A percentile compares a stretch with the other conserved stretches of the same genome.
phyloP scores from a whole-genome alignment of 2,329 filamentous ascomycete species.

The Ambrosiella beaveri region DNA sequence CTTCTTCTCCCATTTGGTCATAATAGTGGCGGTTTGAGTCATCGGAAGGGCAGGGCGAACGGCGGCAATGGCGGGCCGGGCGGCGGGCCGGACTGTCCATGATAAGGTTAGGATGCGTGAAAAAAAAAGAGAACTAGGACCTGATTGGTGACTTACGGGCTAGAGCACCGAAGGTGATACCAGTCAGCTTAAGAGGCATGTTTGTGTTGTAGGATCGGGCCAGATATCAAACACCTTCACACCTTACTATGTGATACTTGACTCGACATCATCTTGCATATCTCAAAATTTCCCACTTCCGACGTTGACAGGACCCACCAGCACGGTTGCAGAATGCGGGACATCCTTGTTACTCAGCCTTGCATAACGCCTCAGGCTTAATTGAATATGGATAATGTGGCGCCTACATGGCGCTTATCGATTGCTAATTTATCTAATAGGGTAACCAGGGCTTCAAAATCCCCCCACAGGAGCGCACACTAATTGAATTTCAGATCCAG shows the following conservation, averaged over 20 bases:
- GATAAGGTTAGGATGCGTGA: conserved; percentile 5
- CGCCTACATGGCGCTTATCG: background rate
- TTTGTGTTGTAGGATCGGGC: conserved; percentile 16
- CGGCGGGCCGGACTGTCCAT: conserved; percentile 45
- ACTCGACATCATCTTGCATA: conserved; percentile 3
- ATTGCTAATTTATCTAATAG: conserved; percentile 5
- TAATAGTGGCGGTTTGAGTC: conserved; percentile 45
- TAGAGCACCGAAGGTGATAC: conserved; percentile 39
- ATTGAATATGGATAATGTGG: background rate
- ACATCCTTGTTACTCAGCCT: conserved; percentile 8
- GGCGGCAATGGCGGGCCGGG: conserved; percentile 27
- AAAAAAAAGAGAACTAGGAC: conserved; percentile 15
- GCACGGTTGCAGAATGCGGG: conserved; percentile 9
- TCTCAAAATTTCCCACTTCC: conserved; percentile 13
- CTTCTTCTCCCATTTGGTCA: conserved; percentile 43
- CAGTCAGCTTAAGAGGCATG: conserved; percentile 53
- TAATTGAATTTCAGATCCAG: conserved; percentile 7
- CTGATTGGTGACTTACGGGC: conserved; percentile 32
- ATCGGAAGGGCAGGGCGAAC: conserved; percentile 33
- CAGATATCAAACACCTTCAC: conserved; percentile 1
- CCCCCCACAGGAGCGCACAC: conserved; percentile 12
- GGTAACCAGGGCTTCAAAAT: conserved; percentile 11
- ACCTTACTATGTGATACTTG: conserved; percentile 3
- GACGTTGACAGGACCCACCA: conserved; percentile 7
- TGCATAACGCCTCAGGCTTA: conserved; percentile 1